Base-by-base conservation (phyloP, 179 eudicot species). In the Sideroxylon spinosum region DNA sequence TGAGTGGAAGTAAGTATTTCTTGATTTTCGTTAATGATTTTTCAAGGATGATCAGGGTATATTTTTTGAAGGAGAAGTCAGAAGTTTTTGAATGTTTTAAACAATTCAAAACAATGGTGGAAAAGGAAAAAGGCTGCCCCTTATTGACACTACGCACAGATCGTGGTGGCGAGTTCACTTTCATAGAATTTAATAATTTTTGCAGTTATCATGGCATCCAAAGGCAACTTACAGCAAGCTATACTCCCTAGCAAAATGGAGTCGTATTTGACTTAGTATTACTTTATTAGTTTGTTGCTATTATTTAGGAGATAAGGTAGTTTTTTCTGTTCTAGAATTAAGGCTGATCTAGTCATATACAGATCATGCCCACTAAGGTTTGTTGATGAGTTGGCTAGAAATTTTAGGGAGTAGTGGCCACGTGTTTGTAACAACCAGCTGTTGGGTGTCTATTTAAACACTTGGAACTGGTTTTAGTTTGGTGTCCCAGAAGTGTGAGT, bases 171-270 rank as follows among this genome's bases (percentile, higher is more conserved):
- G 55, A 52, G 55, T 52, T 8, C 7, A 52, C 55, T 52, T 82
- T 46, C 11, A 32, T 71, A 17, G 71, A 32, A 7, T 82, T 79
- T 20, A 23, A 50, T 7, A 1, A n/a, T 3, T 82, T 50, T 60
- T 82, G 68, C 55, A 66, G 68, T 32, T 61, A 68, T 22, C 50
- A 52, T 20, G 83, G 82, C 0, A 60, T 84, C 1, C 3, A 29
- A 3, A 26, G 28, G 25, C 76, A 82, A 17, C 55, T 82, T 1
- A 77, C 60, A 1, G 52, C 46, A 13, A 67, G 23, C 1, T 79
- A 76, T 26, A 64, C 74, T 2, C 83, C 83, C 7, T 75, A 85
- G 79, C 73, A 67, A 74, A 57, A 17, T 74, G 75, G 59, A 52
- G 14, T 52, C 14, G 55, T 7, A n/a, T n/a, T n/a, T n/a, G n/a